Evolutionary conservation across 192 early-diverging fungal genomes (phyloP).

Genomic region (Chytriomyces confervae): DNA sequence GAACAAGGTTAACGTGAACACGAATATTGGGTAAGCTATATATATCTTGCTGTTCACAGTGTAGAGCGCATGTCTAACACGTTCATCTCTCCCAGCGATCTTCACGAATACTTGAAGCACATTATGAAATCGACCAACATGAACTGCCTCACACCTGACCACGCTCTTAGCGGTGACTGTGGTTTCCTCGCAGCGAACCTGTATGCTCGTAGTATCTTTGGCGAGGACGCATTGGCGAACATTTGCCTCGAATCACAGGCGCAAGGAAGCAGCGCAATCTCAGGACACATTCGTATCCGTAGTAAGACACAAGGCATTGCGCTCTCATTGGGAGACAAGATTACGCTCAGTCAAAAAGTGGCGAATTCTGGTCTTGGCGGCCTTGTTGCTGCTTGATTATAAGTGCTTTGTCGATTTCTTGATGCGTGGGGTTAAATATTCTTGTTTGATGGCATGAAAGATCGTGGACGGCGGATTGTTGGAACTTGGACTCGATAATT

Average conservation of each 20-base stretch:
- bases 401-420: no score
- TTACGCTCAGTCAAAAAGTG: slow-evolving; percentile 35
- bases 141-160: slow-evolving; percentile 95
- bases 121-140: slow-evolving; percentile 97
- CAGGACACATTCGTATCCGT: slow-evolving; percentile 96
- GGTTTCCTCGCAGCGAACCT: slow-evolving; percentile 98
- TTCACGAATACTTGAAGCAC: slow-evolving; percentile 87
- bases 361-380: background rate
- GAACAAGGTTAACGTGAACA: slow-evolving; percentile 98
- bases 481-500: no score
- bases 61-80: background rate
- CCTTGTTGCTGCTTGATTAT: no score
- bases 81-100: slow-evolving; percentile 62
- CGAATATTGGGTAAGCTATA: slow-evolving; percentile 77
- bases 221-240: slow-evolving; percentile 98
- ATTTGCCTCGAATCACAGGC: slow-evolving; percentile 82
- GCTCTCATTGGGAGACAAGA: slow-evolving; percentile 81
- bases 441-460: no score
- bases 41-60: background rate
- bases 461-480: no score
- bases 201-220: slow-evolving; percentile 95
- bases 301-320: slow-evolving; percentile 99
- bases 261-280: slow-evolving; percentile 70
- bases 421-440: no score
- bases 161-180: slow-evolving; percentile 91